These are phyloP conservation scores for Sonneratia caseolaris DNA, from an alignment of 345 rosid species.

Conservation along the genomic window DNA sequence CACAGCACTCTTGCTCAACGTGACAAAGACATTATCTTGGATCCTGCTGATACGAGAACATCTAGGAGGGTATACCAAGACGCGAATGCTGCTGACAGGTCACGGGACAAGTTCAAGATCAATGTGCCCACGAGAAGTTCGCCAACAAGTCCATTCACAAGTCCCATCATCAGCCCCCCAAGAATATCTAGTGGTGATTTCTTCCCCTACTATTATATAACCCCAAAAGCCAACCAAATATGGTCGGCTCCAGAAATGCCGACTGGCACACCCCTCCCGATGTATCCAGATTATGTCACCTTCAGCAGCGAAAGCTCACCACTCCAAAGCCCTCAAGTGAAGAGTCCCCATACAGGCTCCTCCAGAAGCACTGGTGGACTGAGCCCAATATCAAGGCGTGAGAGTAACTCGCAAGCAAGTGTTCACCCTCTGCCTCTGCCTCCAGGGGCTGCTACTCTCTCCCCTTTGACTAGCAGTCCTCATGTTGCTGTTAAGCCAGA, in stretches of 20 bases:
- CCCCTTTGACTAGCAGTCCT: slow-evolving; percentile 27
- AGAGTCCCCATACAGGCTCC: slow-evolving; percentile 31
- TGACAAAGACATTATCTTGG: slow-evolving; percentile 27
- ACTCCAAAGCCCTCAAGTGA: slow-evolving; percentile 51
- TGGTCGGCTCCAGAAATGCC: slow-evolving; percentile 92
- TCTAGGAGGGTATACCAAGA: slow-evolving; percentile 19
- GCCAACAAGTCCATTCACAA: slow-evolving; percentile 47
- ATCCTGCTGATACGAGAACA: slow-evolving; percentile 23
- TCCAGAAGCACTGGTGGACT: slow-evolving; percentile 39
- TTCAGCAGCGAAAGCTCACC: slow-evolving; percentile 63
- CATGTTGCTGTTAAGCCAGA: slow-evolving; percentile 41
- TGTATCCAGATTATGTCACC: slow-evolving; percentile 34
- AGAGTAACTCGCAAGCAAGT: slow-evolving; percentile 23
- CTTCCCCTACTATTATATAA: slow-evolving; percentile 27
- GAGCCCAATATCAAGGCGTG: slow-evolving; percentile 28
- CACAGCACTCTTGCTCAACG: slow-evolving; percentile 28
- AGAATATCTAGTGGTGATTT: slow-evolving; percentile 25
- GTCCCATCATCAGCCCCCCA: slow-evolving; percentile 49
- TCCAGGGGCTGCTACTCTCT: slow-evolving; percentile 52
- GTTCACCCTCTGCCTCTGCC: slow-evolving; percentile 92
- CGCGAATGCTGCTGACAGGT: slow-evolving; percentile 16
- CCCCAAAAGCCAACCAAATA: slow-evolving; percentile 41
- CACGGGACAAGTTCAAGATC: slow-evolving; percentile 29
- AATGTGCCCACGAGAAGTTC: slow-evolving; percentile 53
- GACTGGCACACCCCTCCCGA: slow-evolving; percentile 48